Conservation (phyloP, 1,284 basidiomycete genomes). For the Marasmius sp. region DNA sequence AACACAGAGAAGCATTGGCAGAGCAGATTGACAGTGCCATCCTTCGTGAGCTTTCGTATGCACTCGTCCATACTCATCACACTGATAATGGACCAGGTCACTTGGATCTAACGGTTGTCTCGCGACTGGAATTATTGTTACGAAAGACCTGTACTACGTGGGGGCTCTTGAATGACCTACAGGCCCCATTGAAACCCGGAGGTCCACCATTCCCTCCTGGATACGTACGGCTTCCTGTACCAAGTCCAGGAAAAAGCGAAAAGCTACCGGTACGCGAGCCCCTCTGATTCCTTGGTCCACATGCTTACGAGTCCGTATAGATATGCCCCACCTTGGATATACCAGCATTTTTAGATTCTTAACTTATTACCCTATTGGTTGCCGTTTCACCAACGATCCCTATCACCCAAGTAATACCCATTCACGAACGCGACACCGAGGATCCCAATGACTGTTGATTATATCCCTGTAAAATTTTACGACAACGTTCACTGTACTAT, state of each 20-base stretch:
- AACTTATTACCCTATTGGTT: background rate
- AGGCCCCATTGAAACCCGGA: background rate
- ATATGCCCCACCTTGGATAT: constrained; percentile 9
- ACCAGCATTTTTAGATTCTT: constrained; percentile 6
- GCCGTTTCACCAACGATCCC: background rate
- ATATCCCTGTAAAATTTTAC: constrained; percentile 1
- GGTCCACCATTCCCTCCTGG: background rate
- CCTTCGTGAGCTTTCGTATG: constrained; percentile 52
- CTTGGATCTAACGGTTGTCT: constrained; percentile 49
- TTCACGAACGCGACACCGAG: background rate
- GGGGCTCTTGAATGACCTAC: background rate
- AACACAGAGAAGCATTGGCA: constrained; percentile 75
- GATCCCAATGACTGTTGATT: background rate
- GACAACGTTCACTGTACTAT: constrained; percentile 37
- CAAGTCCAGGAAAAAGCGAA: background rate
- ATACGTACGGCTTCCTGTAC: background rate
- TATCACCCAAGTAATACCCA: background rate
- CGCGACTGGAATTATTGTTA: constrained; percentile 49
- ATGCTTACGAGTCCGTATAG: constrained; percentile 2
- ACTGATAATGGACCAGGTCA: constrained; percentile 42
- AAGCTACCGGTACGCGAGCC: background rate
- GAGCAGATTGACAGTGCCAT: constrained; percentile 88
- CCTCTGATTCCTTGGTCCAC: background rate
- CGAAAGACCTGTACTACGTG: background rate
- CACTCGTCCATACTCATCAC: constrained; percentile 1